Base-by-base conservation (phyloP, 164 flowering plant species). In the Liquidambar formosana region DNA sequence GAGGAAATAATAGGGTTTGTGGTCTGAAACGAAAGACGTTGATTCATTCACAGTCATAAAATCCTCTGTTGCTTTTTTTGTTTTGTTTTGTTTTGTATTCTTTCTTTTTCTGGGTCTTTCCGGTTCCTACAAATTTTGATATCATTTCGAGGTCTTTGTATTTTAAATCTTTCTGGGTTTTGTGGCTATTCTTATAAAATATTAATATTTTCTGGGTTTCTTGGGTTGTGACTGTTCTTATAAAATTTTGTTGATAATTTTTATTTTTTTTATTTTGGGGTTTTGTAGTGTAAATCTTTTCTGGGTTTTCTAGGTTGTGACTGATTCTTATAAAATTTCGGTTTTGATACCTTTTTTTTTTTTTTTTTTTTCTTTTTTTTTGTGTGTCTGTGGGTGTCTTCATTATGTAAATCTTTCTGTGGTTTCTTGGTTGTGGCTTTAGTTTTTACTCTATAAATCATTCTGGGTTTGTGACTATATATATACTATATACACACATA, bases 381-480 rank as follows among this genome's bases (percentile, higher is more conserved):
- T n/a, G n/a, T n/a, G n/a, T n/a, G n/a, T n/a, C n/a, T n/a, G n/a
- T n/a, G n/a, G n/a, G n/a, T n/a, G n/a, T n/a, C n/a, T n/a, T n/a
- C n/a, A n/a, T 26, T 26, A 41, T 26, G 38, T 19, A 6, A 25
- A 21, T 22, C 22, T 56, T n/a, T 4, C 5, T 12, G 19, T 6
- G 8, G 11, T 12, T 11, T 22, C 4, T 10, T 12, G 13, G 25
- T 10, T 3, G 8, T 10, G 11, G 10, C 2, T 56, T 25, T 14
- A 56, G 59, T 9, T 4, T 58, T 28, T 23, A 10, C n/a, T 41
- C 61, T 68, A 46, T 47, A 53, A 44, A 73, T 57, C 44, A 64
- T 51, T 65, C 25, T 67, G 64, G 78, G 78, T 57, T 71, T 47
- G 15, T n/a, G 18, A 16, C n/a, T n/a, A n/a, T n/a, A n/a, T n/a